Percentiles rank a stretch among this genome's conserved stretches.
phyloP scores from a whole-genome alignment of 2,329 filamentous ascomycete genomes.

The Pyrenochaeta sp. region DNA sequence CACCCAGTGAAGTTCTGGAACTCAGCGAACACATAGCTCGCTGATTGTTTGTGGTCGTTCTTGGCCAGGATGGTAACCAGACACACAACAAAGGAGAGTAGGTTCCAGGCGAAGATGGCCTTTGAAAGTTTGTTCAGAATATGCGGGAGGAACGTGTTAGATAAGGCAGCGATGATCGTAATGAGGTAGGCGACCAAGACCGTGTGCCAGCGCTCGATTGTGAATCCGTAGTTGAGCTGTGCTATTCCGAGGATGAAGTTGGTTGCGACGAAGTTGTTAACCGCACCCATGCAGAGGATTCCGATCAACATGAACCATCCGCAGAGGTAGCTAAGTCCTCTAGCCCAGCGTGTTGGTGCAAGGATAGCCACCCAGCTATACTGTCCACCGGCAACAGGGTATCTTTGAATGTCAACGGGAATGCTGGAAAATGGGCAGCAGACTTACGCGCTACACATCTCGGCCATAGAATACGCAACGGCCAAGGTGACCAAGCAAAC shows the following conservation, averaged over 20 bases:
- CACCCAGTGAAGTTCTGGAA: slow-evolving; percentile 66
- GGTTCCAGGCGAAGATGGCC: slow-evolving; percentile 62
- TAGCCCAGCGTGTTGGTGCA: slow-evolving; percentile 54
- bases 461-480: slow-evolving; percentile 67
- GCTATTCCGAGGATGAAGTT: slow-evolving; percentile 66
- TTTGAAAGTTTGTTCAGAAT: slow-evolving; percentile 62
- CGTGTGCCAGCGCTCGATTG: slow-evolving; percentile 65
- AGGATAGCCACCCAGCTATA: slow-evolving; percentile 67
- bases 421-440: not conserved
- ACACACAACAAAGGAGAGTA: slow-evolving; percentile 61
- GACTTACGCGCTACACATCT: slow-evolving; percentile 61
- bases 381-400: slow-evolving; percentile 65
- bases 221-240: slow-evolving; percentile 61
- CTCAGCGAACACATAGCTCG: slow-evolving; percentile 64
- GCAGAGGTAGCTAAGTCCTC: slow-evolving; percentile 50
- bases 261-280: slow-evolving; percentile 63
- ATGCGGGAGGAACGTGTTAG: slow-evolving; percentile 62
- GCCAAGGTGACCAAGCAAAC: slow-evolving; percentile 61
- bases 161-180: slow-evolving; percentile 53
- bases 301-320: slow-evolving; percentile 51
- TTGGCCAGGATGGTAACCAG: slow-evolving; percentile 62
- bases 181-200: slow-evolving; percentile 63
- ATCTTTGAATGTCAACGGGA: slow-evolving; percentile 37
- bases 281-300: slow-evolving; percentile 62
- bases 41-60: slow-evolving; percentile 63